Base-by-base conservation (phyloP, 31 red algal genomes). In the Asparagopsis taxiformis region DNA sequence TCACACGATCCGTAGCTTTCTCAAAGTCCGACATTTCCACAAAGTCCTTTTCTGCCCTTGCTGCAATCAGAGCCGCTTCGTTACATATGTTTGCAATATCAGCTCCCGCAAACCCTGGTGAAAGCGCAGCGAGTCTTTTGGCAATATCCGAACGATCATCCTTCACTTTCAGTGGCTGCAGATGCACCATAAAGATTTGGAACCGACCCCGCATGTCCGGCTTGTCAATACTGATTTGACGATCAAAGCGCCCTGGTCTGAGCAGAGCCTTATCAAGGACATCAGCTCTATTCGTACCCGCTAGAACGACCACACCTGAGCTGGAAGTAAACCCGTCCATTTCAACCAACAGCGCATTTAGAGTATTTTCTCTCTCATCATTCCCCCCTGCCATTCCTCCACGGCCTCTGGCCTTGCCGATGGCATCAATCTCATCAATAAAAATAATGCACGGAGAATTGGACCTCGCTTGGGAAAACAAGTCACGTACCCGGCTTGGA, bases 21-120 rank as follows among this genome's bases (percentile, higher is more conserved):
- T 99, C 89, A 75, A 99, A 99, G 43, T 99, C 97, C 16, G 55
- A 31, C 89, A 99, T 77, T 52, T 85, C 77, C 31, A 99, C 89
- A 33, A 31, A 63, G 20, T 84, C 65, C 56, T 91, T 89, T 25
- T 91, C 77, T 4, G 24, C 21, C 10, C 97, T 62, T 38, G 97
- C 97, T 0, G 97, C 97, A 37, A 99, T 95, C 19, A 99, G 46
- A 15, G 97, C 97, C 0, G 92, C 97, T 69, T 99, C 97, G 39
- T 99, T 99, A 52, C 91, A 95, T 10, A 95, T 85, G 56, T 99
- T 99, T 15, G 91, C 97, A 87, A 99, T 99, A 62, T 99, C 97
- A 9, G 97, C 97, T 34, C 97, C 97, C 44, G 97, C 77, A 84
- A 99, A 99, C 21, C 97, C 97, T 3, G 97, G 97, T 64, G 97